Base-by-base conservation (phyloP, 2,329 filamentous ascomycete species). In the Alternaria dauci region DNA sequence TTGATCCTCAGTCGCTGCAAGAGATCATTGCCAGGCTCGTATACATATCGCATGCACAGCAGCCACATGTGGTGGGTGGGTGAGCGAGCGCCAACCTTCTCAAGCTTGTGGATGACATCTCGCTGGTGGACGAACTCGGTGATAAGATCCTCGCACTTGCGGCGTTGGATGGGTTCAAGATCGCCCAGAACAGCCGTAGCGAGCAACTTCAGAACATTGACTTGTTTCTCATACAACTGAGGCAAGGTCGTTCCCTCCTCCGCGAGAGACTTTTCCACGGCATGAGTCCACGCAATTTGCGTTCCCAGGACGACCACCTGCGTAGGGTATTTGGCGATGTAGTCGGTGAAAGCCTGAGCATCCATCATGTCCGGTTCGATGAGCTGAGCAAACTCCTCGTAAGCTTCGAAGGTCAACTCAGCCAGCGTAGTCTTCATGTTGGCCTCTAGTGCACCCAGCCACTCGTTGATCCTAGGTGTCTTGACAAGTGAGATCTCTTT, bases 51-150 rank as follows among this genome's bases (percentile, higher is more conserved):
- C 95, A 99, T 99, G 78, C 96, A 93, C 36, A 98, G 83, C 52
- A 97, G 87, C 95, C 95, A 99, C 66, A 96, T 81, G 76, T 96
- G 93, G 76, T 99, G 92, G 18, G 87, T 90, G 16, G 92, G 85
- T 8, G 89, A 88, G 52, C 85, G 87, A 26, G 95, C 95, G 58
- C 90, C 90, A 46, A 87, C 84, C 46, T 90, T 86, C 48, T 94
- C 86, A 26, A 99, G 87, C 78, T 92, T 96, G 74, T 94, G 91
- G 66, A 98, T 95, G 18, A 91, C 88, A 78, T 99, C 95, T 62
- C 95, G 91, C 79, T 99, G 96, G 77, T 99, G 95, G 14, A 99
- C 95, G 75, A 95, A 98, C 78, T 99, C 96, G 0, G 96, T 99
- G 75, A 99, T 99, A 67, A 99, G 87, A 79, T 97, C 94, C 78